Base-by-base conservation (phyloP, 2,329 filamentous ascomycete genomes). In the Aspergillus sp. region DNA sequence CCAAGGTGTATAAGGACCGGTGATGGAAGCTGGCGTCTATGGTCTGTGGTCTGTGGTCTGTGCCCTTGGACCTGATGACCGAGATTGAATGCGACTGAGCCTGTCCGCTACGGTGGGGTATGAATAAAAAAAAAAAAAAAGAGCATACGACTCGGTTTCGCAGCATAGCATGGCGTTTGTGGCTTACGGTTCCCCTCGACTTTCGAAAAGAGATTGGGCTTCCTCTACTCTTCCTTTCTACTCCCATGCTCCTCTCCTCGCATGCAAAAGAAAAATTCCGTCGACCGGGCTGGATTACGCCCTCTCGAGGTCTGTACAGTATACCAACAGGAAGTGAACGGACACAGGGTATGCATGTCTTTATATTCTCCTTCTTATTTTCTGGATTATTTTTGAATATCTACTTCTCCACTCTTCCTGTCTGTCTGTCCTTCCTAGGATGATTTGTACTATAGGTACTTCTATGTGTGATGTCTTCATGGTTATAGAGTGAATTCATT, bases 1-100 rank as follows among this genome's bases (percentile, higher is more conserved):
- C 91, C 49, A 96, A 95, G 76, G 75, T 96, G 49, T 96, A 93
- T 71, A 94, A 94, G 74, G 87, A 94, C 66, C 78, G 82, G 77
- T 86, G 64, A 67, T 60, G 19, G 19, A 19, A 19, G 19, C 2
- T 19, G 19, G 19, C 41, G 30, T 9, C 30, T 32, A 5, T 32
- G 46, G 50, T 35, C 29, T 38, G 26, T 33, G 41, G 33, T 30
- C 44, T 48, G 42, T 28, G 7, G 39, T 43, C 28, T 40, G 38
- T 27, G 43, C 38, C 19, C 38, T 35, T 28, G 3, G 12, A 27
- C 19, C 10, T 29, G n/a, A 44, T 35, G 29, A 45, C 41, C 35
- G 27, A 19, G 19, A 19, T 39, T 39, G 36, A 39, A 26, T 8
- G 26, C 42, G 29, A 41, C 26, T 32, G 19, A 12, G 27, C 41